phyloP scores from a whole-genome alignment of 2,329 filamentous ascomycete species.

The Zasmidium angulare region DNA sequence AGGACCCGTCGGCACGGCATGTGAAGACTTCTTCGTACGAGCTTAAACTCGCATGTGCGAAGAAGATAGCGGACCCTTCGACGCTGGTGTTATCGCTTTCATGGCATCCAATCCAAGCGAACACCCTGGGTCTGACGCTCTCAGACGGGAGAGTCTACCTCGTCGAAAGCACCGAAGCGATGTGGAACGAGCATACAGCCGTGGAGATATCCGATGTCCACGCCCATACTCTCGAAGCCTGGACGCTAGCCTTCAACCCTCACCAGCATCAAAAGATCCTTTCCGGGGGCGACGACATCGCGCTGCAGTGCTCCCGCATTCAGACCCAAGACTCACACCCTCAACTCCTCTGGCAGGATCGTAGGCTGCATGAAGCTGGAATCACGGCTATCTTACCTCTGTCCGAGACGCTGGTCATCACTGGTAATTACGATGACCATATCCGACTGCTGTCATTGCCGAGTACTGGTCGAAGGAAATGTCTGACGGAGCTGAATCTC shows the following conservation, averaged over 20 bases:
- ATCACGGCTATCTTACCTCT: conserved; percentile 84
- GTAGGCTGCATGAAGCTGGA: conserved; percentile 71
- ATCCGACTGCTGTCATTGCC: conserved; percentile 64
- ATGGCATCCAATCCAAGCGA: conserved; percentile 63
- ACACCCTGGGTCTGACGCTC: conserved; percentile 68
- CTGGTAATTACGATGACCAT: conserved; percentile 88
- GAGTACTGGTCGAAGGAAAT: conserved; percentile 42
- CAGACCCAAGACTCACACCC: conserved; percentile 1
- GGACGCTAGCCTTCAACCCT: conserved; percentile 64
- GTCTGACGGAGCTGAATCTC: conserved; percentile 66
- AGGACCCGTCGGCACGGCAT: background rate
- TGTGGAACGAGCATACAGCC: conserved; percentile 41
- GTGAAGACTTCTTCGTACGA: conserved; percentile 32
- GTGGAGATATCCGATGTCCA: conserved; percentile 27
- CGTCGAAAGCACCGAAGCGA: conserved; percentile 16
- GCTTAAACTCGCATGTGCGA: conserved; percentile 25
- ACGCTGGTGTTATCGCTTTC: conserved; percentile 70
- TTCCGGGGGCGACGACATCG: conserved; percentile 75
- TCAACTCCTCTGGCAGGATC: conserved; percentile 45
- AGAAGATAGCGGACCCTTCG: conserved; percentile 54
- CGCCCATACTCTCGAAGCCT: conserved; percentile 65
- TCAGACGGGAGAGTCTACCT: conserved; percentile 62
- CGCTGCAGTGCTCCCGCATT: conserved; percentile 46
- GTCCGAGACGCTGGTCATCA: conserved; percentile 63
- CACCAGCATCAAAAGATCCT: conserved; percentile 41